Conservation (phyloP, 1,139 yeast species). For the Kurtzmaniella quercitrusa region DNA sequence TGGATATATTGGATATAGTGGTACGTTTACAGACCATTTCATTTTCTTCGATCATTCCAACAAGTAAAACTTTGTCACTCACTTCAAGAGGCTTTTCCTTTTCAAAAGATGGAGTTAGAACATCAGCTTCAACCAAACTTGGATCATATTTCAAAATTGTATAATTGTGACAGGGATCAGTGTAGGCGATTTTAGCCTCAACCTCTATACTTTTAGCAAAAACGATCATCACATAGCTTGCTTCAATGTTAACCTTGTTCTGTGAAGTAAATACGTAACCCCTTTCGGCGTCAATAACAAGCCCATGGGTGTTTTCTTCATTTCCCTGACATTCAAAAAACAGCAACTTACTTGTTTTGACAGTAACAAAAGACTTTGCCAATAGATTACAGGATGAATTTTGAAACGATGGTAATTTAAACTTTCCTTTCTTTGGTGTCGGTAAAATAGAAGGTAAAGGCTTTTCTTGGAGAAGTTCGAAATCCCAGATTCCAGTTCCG, state of each 20-base stretch:
- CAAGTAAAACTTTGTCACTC: constrained; percentile 71
- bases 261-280: constrained; percentile 83
- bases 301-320: constrained; percentile 45
- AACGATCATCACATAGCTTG: constrained; percentile 72
- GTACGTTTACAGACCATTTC: background rate
- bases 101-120: constrained; percentile 60
- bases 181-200: constrained; percentile 75
- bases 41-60: constrained; percentile 57
- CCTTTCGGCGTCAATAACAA: constrained; percentile 71
- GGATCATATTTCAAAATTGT: constrained; percentile 86
- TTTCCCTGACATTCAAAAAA: background rate
- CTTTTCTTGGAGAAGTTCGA: constrained; percentile 57
- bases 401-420: background rate
- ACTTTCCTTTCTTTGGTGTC: constrained; percentile 54
- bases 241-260: constrained; percentile 76
- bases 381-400: constrained; percentile 46
- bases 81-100: constrained; percentile 51
- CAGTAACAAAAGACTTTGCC: constrained; percentile 59
- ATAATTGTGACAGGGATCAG: constrained; percentile 87
- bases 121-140: constrained; percentile 39
- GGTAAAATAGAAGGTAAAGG: constrained; percentile 49
- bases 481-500: constrained; percentile 84
- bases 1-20: background rate
- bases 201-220: constrained; percentile 84
- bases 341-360: constrained; percentile 24